Evolutionary conservation across 768 basidiomycete species (phyloP), one percentile per base, ranked within the genome.

Genomic region (Exidia glandulosa): DNA sequence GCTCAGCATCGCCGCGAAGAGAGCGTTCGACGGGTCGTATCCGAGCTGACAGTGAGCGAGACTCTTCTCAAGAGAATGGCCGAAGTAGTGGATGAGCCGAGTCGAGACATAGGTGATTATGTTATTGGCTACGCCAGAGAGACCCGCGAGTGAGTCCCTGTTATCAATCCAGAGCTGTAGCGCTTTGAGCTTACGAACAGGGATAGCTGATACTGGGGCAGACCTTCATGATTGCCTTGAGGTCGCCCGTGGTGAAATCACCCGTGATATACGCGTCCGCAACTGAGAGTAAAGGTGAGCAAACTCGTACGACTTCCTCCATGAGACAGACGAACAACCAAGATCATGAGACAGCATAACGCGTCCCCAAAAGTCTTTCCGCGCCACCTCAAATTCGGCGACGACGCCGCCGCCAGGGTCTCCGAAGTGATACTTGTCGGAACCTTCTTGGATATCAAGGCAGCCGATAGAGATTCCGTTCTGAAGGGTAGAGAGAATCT

Each of bases 221-320:
- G 48, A 71, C 72, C 64, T 68, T 68, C 65, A 73, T 71, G 10
- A 73, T 57, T 19, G 62, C 60, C n/a, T 67, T 66, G 57, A 74
- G 60, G 36, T 70, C 59, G 27, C 64, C 64, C 16, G 71, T 67
- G 50, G 70, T 69, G 34, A 71, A 70, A 36, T 74, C 73, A 0
- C 72, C 71, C 10, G 63, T 63, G 71, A 74, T 74, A 63, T 69
- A 73, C 5, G 71, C 68, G 61, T 74, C 73, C 27, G 69, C 67
- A 56, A 74, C 41, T 45, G 10, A 45, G 19, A n/a, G n/a, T n/a
- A n/a, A 1, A 45, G 5, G 41, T 45, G 6, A 45, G 41, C 16
- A n/a, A n/a, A n/a, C 23, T 19, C 0, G 19, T 10, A 19, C 10
- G 19, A 19, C 16, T 45, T 23, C 1, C n/a, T n/a, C n/a, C n/a